Evolutionary conservation across 805 yeast species (phyloP).

Genomic region (Ogataea neopini): DNA sequence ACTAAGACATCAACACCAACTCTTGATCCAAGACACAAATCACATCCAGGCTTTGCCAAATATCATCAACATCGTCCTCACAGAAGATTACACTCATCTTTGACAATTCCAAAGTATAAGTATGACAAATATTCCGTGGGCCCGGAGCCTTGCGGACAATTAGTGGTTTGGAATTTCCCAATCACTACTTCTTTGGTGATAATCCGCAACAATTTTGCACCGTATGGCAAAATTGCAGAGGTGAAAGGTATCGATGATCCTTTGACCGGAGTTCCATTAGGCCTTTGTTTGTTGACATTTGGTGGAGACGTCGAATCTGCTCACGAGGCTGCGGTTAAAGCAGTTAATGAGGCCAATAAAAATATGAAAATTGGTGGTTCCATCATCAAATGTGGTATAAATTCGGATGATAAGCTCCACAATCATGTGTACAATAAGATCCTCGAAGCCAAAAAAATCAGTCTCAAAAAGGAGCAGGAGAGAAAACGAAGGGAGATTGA

Average conservation of each 20-base stretch:
- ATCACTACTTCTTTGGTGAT: constrained; percentile 47
- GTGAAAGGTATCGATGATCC: constrained; percentile 67
- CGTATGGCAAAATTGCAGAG: constrained; percentile 64
- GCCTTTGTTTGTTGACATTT: constrained; percentile 64
- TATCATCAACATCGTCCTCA: constrained; percentile 11
- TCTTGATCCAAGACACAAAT: constrained; percentile 25
- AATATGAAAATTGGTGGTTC: constrained; percentile 53
- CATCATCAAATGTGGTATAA: constrained; percentile 52
- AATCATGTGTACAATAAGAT: constrained; percentile 33
- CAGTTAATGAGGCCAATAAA: constrained; percentile 42
- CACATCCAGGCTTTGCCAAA: constrained; percentile 13
- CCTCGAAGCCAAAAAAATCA: constrained; percentile 40
- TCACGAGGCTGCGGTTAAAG: constrained; percentile 46
- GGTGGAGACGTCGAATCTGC: constrained; percentile 57
- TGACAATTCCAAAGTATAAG: constrained; percentile 35
- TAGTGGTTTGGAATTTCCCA: constrained; percentile 70
- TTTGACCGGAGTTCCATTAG: constrained; percentile 74
- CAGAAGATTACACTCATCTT: constrained; percentile 11
- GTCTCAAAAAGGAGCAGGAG: constrained; percentile 32
- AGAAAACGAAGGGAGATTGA: constrained; percentile 27
- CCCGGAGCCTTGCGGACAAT: constrained; percentile 67
- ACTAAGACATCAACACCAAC: constrained; percentile 32
- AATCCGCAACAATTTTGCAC: constrained; percentile 53
- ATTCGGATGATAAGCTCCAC: constrained; percentile 42
- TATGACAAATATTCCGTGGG: constrained; percentile 77